These are phyloP conservation scores for Candida arabinofermentans DNA, from an alignment of 805 yeast genomes.

Conservation along the genomic window DNA sequence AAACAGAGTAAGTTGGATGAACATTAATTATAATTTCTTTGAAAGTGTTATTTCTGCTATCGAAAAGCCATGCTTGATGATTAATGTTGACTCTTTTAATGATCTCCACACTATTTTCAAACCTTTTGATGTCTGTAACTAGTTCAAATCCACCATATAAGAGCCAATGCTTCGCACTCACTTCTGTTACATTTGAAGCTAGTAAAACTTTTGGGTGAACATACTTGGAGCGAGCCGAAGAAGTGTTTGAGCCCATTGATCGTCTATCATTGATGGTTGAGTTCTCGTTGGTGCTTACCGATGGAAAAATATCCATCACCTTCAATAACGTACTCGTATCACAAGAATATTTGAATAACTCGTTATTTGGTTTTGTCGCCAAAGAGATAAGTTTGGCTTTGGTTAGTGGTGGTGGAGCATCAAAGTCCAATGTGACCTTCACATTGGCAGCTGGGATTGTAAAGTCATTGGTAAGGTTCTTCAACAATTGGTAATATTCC, in stretches of 20 bases:
- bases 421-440: conserved; percentile 28
- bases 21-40: conserved; percentile 37
- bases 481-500: conserved; percentile 23
- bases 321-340: conserved; percentile 36
- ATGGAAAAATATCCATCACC: conserved; percentile 11
- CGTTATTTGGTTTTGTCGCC: conserved; percentile 34
- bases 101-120: conserved; percentile 38
- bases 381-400: conserved; percentile 40
- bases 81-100: conserved; percentile 29
- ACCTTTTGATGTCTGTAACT: conserved; percentile 31
- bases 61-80: conserved; percentile 56
- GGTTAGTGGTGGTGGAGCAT: conserved; percentile 44
- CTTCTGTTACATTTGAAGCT: conserved; percentile 42
- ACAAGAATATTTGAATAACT: conserved; percentile 35
- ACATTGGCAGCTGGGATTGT: conserved; percentile 31
- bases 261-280: conserved; percentile 9
- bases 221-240: conserved; percentile 1
- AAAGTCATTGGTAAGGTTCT: conserved; percentile 29
- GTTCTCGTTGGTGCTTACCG: background rate
- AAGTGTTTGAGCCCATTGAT: conserved; percentile 1
- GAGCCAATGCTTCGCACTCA: conserved; percentile 55
- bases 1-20: conserved; percentile 27
- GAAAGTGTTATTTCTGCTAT: conserved; percentile 45
- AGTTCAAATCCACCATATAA: conserved; percentile 69
- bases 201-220: conserved; percentile 49